These are phyloP conservation scores for Talaromyces islandicus DNA, from an alignment of 2,329 filamentous ascomycete species.

Conservation along the genomic window DNA sequence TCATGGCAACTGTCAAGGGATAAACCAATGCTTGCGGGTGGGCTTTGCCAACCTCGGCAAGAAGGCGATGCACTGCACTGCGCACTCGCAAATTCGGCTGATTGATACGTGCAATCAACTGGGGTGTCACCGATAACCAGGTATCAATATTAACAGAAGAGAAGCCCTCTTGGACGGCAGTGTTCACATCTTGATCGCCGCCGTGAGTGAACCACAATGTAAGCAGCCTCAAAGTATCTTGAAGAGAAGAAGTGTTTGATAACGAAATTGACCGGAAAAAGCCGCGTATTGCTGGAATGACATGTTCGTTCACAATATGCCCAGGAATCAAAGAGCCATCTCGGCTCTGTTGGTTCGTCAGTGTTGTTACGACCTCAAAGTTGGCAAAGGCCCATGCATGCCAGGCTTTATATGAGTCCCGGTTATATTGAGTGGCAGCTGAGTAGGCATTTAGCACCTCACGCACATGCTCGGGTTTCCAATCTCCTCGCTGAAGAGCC, in stretches of 20 bases:
- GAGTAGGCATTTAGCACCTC: constrained; percentile 89
- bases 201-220: constrained; percentile 97
- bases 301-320: constrained; percentile 71
- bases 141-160: constrained; percentile 91
- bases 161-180: constrained; percentile 84
- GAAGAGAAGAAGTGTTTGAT: constrained; percentile 84
- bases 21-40: constrained; percentile 97
- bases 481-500: constrained; percentile 75
- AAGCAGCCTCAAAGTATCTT: constrained; percentile 86
- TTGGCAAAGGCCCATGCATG: constrained; percentile 98
- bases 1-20: constrained; percentile 95
- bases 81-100: constrained; percentile 87
- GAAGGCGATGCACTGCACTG: constrained; percentile 81
- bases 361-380: constrained; percentile 90
- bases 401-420: constrained; percentile 98
- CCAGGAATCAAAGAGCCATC: constrained; percentile 54
- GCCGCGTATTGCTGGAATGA: constrained; percentile 87
- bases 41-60: constrained; percentile 86
- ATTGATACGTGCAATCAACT: constrained; percentile 95
- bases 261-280: constrained; percentile 97
- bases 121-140: constrained; percentile 97
- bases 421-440: constrained; percentile 88
- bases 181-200: constrained; percentile 78
- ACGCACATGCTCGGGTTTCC: constrained; percentile 77
- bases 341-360: constrained; percentile 62